Evolutionary conservation across 2,329 filamentous ascomycete species (phyloP), one percentile per base, ranked within the genome.

Genomic region (Neopestalotiopsis rosae): DNA sequence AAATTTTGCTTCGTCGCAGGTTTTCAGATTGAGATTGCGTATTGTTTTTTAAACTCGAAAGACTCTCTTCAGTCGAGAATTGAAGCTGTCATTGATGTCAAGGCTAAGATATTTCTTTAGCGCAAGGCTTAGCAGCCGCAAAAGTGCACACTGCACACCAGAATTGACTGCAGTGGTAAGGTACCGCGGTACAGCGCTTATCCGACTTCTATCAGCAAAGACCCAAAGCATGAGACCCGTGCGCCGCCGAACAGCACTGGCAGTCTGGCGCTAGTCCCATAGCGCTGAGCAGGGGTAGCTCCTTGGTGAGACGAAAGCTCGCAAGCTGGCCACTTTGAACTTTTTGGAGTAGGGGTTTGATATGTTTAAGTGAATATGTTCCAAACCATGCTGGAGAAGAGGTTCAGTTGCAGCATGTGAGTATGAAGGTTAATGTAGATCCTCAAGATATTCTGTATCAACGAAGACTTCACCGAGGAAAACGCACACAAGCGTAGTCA

Each of bases 311-410:
- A 66, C 63, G 52, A 40, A 58, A 67, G 65, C 65, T 67, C 65
- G 65, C 65, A 67, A 67, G 65, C 65, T 67, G 65, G 65, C 65
- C 65, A 67, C 65, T 67, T 67, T 61, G 65, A 67, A 67, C 65
- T 57, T 56, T 66, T 66, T 56, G 64, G 45, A 58, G 45, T n/a
- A 57, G 24, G 64, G 32, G 64, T 38, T 38, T 14, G 24, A 5
- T 14, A 5, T 14, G 61, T 40, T 52, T 64, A 52, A 64, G 20
- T 49, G 38, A 52, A 64, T 64, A 64, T 49, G 38, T 17, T 40
- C 24, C 10, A 65, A 65, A 45, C 34, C 62, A 28, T n/a, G 20
- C 57, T 10, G 17, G 17, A 24, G 7, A 38, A 52, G 45, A 62
- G 9, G 40, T 40, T 59, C 24, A 14, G 17, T 6, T 34, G 24